phyloP scores from a whole-genome alignment of 2,329 filamentous ascomycete genomes.

The Furcasterigmium sp. region DNA sequence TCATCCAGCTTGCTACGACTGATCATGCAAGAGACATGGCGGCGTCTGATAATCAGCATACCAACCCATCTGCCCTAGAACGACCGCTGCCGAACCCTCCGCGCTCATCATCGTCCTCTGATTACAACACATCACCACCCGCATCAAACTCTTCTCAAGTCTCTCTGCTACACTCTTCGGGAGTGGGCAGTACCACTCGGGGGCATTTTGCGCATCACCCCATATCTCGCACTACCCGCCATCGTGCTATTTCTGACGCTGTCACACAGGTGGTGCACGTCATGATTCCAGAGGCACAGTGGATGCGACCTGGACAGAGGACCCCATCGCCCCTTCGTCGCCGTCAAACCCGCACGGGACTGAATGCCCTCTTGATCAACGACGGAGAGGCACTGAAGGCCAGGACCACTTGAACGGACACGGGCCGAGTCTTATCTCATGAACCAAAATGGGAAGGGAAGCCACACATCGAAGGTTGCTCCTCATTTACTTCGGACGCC shows the following conservation, averaged over 20 bases:
- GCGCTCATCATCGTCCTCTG: conserved; percentile 11
- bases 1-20: too few species aligned
- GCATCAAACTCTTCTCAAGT: background rate
- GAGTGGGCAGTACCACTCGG: too few species aligned
- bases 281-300: background rate
- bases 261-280: background rate
- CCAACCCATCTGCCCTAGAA: background rate
- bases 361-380: background rate
- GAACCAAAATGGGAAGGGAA: too few species aligned
- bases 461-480: too few species aligned
- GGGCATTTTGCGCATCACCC: too few species aligned
- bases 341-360: background rate
- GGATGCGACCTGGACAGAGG: background rate
- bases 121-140: conserved; percentile 11
- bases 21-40: too few species aligned
- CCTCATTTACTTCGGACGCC: too few species aligned
- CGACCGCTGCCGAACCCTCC: background rate
- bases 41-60: conserved; percentile 6
- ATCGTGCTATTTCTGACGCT: background rate
- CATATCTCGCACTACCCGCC: too few species aligned
- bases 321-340: background rate
- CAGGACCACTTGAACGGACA: background rate
- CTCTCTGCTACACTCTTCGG: background rate
- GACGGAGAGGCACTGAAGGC: too few species aligned
- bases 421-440: too few species aligned